A percentile compares a stretch with the other conserved stretches of the same genome.
These are phyloP conservation scores for Luffa acutangula DNA, from an alignment of 306 rosid species.

Conservation along the genomic window DNA sequence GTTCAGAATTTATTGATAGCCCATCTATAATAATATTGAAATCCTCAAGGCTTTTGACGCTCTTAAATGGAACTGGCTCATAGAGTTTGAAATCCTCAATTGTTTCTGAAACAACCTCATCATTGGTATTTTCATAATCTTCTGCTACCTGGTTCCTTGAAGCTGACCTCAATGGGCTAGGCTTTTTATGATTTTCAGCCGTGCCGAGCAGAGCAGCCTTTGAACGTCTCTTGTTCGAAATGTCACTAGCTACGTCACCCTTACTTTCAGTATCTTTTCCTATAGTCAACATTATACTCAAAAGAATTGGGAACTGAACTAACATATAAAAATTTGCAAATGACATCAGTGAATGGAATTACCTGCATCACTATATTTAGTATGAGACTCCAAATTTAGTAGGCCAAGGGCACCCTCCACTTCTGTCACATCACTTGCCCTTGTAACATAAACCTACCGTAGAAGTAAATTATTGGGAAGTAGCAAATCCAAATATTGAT, in stretches of 20 bases:
- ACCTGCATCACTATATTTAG: conserved; percentile 43
- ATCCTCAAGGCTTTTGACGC: conserved; percentile 34
- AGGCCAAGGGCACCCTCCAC: conserved; percentile 46
- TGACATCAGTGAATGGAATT: conserved; percentile 20
- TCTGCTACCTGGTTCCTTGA: conserved; percentile 21
- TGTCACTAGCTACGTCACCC: conserved; percentile 13
- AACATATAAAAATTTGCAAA: background rate
- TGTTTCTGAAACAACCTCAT: conserved; percentile 51
- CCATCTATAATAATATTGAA: conserved; percentile 52
- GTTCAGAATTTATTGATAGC: conserved; percentile 37
- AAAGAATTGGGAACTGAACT: conserved; percentile 1
- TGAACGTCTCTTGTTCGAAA: conserved; percentile 28
- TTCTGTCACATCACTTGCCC: conserved; percentile 44
- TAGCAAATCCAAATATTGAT: background rate
- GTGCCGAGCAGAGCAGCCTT: conserved; percentile 22
- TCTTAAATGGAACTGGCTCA: conserved; percentile 30
- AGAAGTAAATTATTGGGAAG: conserved; percentile 8
- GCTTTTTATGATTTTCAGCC: conserved; percentile 40
- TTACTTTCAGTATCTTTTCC: conserved; percentile 25
- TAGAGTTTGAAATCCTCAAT: conserved; percentile 26
- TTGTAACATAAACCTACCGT: conserved; percentile 52
- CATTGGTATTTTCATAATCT: conserved; percentile 39
- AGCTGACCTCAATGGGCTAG: conserved; percentile 10
- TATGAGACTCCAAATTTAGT: conserved; percentile 29
- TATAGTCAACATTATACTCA: conserved; percentile 9